phyloP scores from a whole-genome alignment of 139 green algal species.

The Closterium sp. region DNA sequence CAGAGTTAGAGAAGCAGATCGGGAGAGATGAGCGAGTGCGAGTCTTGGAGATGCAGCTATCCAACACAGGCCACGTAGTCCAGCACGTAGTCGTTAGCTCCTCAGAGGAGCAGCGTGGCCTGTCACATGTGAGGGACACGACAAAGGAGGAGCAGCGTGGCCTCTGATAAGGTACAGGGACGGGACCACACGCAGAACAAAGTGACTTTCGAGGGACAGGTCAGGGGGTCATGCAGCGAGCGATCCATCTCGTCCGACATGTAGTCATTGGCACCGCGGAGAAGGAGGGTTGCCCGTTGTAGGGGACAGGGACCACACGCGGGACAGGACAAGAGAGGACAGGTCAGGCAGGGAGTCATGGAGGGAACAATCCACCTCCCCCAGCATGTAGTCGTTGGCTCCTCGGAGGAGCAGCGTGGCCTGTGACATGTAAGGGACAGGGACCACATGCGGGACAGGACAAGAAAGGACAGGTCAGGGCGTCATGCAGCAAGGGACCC shows the following conservation, averaged over 20 bases:
- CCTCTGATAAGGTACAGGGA: too few species aligned
- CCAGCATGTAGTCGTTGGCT: conserved; percentile 98
- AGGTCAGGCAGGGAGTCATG: background rate
- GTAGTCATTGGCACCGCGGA: too few species aligned
- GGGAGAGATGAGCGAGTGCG: too few species aligned
- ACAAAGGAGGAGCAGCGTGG: too few species aligned
- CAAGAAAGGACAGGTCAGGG: conserved; percentile 23
- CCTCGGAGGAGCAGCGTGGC: conserved; percentile 87
- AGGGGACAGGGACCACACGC: background rate
- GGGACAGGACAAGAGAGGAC: background rate
- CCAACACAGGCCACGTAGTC: too few species aligned
- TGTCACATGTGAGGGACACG: too few species aligned
- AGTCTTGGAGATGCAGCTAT: conserved; percentile 93
- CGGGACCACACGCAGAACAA: too few species aligned
- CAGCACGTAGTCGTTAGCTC: too few species aligned
- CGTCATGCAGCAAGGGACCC: conserved; percentile 93
- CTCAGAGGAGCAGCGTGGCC: conserved; percentile 93
- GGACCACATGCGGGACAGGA: background rate
- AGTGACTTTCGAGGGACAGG: too few species aligned
- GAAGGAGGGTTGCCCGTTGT: conserved; percentile 61
- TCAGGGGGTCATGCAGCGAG: too few species aligned
- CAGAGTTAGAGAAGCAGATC: too few species aligned
- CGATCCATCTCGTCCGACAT: conserved; percentile 99
- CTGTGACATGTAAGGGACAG: conserved; percentile 38
- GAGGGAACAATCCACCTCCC: conserved; percentile 92